Conservation (phyloP, 192 early-diverging fungal genomes). For the Chytriomyces hyalinus region DNA sequence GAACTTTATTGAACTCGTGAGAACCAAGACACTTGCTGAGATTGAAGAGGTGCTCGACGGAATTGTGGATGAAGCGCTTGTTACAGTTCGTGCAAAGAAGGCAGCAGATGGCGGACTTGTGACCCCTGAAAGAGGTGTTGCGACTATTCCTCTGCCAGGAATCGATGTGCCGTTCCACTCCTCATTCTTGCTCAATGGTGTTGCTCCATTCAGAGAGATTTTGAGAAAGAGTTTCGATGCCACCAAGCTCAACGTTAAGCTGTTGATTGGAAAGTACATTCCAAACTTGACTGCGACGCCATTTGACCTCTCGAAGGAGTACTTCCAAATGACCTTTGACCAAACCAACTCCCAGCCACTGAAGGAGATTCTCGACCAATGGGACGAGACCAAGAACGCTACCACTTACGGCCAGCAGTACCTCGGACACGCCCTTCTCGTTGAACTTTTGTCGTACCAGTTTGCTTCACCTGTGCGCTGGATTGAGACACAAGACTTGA, state of each 20-base stretch:
- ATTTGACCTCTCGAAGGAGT: slow-evolving; percentile 77
- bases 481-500: slow-evolving; percentile 90
- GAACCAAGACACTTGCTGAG: slow-evolving; percentile 83
- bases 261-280: slow-evolving; percentile 87
- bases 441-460: slow-evolving; percentile 92
- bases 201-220: slow-evolving; percentile 89
- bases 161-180: slow-evolving; percentile 99
- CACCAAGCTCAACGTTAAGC: slow-evolving; percentile 78
- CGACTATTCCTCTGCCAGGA: slow-evolving; percentile 88
- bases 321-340: slow-evolving; percentile 74
- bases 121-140: slow-evolving; percentile 81
- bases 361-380: slow-evolving; percentile 77
- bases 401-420: slow-evolving; percentile 84
- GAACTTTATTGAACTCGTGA: slow-evolving; percentile 82
- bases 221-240: slow-evolving; percentile 84
- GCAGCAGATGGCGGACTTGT: slow-evolving; percentile 65
- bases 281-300: slow-evolving; percentile 93
- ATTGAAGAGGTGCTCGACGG: slow-evolving; percentile 80
- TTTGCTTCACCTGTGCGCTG: slow-evolving; percentile 92
- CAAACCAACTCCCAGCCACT: slow-evolving; percentile 77
- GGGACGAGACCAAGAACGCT: slow-evolving; percentile 72
- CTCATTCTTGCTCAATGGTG: slow-evolving; percentile 87
- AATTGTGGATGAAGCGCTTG: slow-evolving; percentile 76
- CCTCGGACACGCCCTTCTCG: slow-evolving; percentile 81
- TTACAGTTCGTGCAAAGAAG: slow-evolving; percentile 69